phyloP scores from a whole-genome alignment of 495 filamentous ascomycete species.

The Patellaria atrata region DNA sequence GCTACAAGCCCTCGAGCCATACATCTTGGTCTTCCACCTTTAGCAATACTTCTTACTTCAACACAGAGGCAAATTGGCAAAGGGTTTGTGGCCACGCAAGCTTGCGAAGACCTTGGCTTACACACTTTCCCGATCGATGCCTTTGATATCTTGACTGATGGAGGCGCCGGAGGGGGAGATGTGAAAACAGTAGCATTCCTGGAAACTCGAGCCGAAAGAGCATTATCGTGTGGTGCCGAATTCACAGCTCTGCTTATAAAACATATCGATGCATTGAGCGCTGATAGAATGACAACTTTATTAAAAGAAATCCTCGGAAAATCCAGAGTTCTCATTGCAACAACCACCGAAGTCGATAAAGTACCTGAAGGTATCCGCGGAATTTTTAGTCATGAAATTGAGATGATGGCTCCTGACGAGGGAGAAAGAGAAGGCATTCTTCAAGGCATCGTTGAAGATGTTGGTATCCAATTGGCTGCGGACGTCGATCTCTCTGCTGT shows the following conservation, averaged over 20 bases:
- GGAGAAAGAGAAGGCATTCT: slow-evolving; percentile 81
- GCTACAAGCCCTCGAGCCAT: slow-evolving; percentile 80
- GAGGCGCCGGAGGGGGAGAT: slow-evolving; percentile 70
- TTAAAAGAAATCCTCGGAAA: slow-evolving; percentile 64
- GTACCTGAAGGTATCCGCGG: slow-evolving; percentile 78
- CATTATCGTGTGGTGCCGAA: slow-evolving; percentile 71
- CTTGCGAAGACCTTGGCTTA: slow-evolving; percentile 75
- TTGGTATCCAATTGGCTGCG: slow-evolving; percentile 52
- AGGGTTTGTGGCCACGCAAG: slow-evolving; percentile 53
- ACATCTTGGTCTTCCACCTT: slow-evolving; percentile 69
- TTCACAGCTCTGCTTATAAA: slow-evolving; percentile 69
- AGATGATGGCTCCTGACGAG: slow-evolving; percentile 86
- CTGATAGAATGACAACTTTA: slow-evolving; percentile 72
- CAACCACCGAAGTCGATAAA: slow-evolving; percentile 88
- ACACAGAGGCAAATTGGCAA: slow-evolving; percentile 91
- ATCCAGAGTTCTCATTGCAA: slow-evolving; percentile 71
- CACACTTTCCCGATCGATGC: slow-evolving; percentile 84
- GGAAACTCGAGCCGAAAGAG: slow-evolving; percentile 73
- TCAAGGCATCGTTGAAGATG: slow-evolving; percentile 57
- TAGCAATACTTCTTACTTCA: slow-evolving; percentile 75
- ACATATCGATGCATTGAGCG: slow-evolving; percentile 81
- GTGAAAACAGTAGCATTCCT: slow-evolving; percentile 86
- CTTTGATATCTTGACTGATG: slow-evolving; percentile 84
- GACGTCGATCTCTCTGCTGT: slow-evolving; percentile 73
- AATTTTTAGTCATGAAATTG: slow-evolving; percentile 90